A percentile compares a stretch with the other conserved stretches of the same genome.
Conservation (phyloP, 306 rosid species). For the Rubus parviflorus region DNA sequence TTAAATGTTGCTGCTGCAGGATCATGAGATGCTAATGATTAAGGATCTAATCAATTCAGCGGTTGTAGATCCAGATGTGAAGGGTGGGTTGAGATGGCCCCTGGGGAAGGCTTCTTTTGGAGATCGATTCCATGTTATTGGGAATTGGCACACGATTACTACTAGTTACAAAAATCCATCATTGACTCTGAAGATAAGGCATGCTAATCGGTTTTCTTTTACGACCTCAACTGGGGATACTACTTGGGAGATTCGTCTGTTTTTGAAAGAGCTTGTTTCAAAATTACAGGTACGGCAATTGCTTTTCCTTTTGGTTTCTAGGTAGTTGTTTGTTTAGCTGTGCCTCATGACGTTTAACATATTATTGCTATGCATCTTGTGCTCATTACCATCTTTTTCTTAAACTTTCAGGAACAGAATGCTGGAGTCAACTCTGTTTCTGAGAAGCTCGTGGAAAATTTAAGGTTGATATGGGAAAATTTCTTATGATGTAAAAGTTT, state of each 20-base stretch:
- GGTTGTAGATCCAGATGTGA: conserved; percentile 42
- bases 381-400: neutral
- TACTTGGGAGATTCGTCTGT: conserved; percentile 33
- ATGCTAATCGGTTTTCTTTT: conserved; percentile 43
- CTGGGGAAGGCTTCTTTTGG: conserved; percentile 37
- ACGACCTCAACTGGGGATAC: conserved; percentile 34
- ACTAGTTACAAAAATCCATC: conserved; percentile 32
- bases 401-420: conserved; percentile 23
- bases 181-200: conserved; percentile 38
- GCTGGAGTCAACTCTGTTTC: conserved; percentile 28
- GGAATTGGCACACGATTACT: conserved; percentile 36
- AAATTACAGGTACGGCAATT: conserved; percentile 33
- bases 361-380: too few species aligned
- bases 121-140: conserved; percentile 35
- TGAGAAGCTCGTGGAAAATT: conserved; percentile 37
- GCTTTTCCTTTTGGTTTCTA: too few species aligned
- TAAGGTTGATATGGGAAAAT: conserved; percentile 44
- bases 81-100: conserved; percentile 64
- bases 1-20: conserved; percentile 26
- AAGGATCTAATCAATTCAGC: conserved; percentile 36
- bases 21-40: conserved; percentile 46
- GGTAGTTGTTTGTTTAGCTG: neutral
- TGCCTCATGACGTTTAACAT: neutral
- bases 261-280: conserved; percentile 34
- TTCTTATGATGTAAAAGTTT: conserved; percentile 26